Evolutionary conservation across 176 grass and related monocot genomes (phyloP), one percentile per base, ranked within the genome.

Genomic region (Avena sativa): DNA sequence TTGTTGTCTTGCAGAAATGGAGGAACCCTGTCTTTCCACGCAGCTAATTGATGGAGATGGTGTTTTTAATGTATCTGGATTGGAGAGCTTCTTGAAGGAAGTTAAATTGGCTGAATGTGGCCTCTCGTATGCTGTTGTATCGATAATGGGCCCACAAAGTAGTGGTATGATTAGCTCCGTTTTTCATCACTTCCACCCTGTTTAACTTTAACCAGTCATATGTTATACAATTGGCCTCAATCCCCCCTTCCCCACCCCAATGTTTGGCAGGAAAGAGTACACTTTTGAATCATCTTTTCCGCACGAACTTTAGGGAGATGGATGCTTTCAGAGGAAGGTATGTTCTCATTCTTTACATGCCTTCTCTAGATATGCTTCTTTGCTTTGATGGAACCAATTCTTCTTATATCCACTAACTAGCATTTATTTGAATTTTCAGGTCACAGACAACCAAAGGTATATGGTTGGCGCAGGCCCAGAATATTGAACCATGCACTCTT

Each of bases 361-460:
- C 43, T 78, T 89, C 61, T 82, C 68, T 82, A 25, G 12, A 78
- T 0, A 86, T 70, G 44, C 9, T 66, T 70, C n/a, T 10, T 49
- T 13, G 8, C 55, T 67, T 55, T 72, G 55, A 4, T 65, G 77
- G 21, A 51, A 67, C 51, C 59, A 63, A 23, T 85, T 53, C 12
- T 66, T 75, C 3, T 52, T 81, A 64, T 67, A 44, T 82, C 53
- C 70, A 52, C 74, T 85, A 58, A 76, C n/a, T 52, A 57, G 17
- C 40, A 81, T 81, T 76, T 88, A 13, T 61, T 71, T 8, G 15
- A 48, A 58, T 72, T 74, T 83, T 88, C 85, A 98, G 97, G 92
- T 98, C 97, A 47, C 97, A 98, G 83, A 98, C 97, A 74, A 98
- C 97, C 48, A 98, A 96, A 91, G 97, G 97, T 81, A 91, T 98